Evolutionary conservation across 2,329 filamentous ascomycete genomes (phyloP).

Genomic region (Aspergillus sp.): DNA sequence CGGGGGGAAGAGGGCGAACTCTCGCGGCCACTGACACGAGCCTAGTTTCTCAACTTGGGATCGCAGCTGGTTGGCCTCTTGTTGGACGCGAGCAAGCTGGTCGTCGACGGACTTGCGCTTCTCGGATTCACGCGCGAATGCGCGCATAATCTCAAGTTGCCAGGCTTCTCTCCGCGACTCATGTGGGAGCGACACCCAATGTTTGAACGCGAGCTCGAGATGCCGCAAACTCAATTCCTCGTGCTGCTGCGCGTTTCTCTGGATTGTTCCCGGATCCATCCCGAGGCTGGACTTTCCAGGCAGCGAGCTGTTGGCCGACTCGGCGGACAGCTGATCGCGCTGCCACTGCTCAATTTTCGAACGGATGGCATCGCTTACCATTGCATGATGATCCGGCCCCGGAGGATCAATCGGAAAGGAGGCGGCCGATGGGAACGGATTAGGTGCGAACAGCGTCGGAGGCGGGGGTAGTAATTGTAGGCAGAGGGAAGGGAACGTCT

Average conservation of each 20-base stretch:
- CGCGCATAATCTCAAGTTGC: constrained; percentile 49
- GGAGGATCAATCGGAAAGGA: constrained; percentile 83
- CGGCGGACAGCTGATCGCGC: constrained; percentile 40
- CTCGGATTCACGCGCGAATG: constrained; percentile 47
- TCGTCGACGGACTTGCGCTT: constrained; percentile 45
- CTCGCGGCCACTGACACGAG: constrained; percentile 49
- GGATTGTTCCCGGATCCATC: constrained; percentile 37
- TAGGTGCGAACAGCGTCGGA: constrained; percentile 77
- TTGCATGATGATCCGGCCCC: constrained; percentile 69
- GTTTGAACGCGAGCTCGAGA: constrained; percentile 71
- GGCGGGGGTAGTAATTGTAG: constrained; percentile 79
- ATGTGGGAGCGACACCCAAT: constrained; percentile 68
- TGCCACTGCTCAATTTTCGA: constrained; percentile 69
- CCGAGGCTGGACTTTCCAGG: constrained; percentile 34
- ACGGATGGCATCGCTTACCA: constrained; percentile 66
- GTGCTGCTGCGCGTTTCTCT: constrained; percentile 57
- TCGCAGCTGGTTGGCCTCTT: constrained; percentile 50
- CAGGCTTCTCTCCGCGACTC: constrained; percentile 52
- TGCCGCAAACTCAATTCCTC: constrained; percentile 73
- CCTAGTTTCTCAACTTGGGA: constrained; percentile 48
- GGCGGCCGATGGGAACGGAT: constrained; percentile 72
- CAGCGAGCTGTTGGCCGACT: constrained; percentile 44
- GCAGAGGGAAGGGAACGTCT: constrained; percentile 83
- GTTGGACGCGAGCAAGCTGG: constrained; percentile 45
- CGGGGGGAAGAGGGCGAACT: constrained; percentile 50